A percentile compares a stretch with the other conserved stretches of the same genome.
These are phyloP conservation scores for Dothistroma pini DNA, from an alignment of 2,329 filamentous ascomycete genomes.

Conservation along the genomic window DNA sequence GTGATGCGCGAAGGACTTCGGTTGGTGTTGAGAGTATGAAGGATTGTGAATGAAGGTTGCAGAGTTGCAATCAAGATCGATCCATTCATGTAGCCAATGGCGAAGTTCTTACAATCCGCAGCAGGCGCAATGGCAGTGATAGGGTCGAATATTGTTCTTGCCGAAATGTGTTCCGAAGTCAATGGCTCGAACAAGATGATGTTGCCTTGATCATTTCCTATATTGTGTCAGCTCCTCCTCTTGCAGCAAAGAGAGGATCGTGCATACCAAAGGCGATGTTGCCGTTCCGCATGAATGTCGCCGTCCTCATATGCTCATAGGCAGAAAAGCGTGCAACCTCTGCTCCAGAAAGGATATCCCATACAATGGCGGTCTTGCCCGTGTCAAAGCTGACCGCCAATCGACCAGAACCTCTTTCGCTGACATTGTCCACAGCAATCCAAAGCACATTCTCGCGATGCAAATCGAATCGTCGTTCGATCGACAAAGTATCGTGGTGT, in stretches of 20 bases:
- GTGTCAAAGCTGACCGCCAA: conserved; percentile 91
- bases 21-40: conserved; percentile 86
- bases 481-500: conserved; percentile 85
- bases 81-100: conserved; percentile 94
- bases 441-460: conserved; percentile 81
- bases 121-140: conserved; percentile 91
- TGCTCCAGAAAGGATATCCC: conserved; percentile 89
- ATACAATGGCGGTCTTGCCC: conserved; percentile 88
- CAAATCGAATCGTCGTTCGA: conserved; percentile 79
- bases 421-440: conserved; percentile 85
- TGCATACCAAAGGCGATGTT: conserved; percentile 86
- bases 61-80: conserved; percentile 86
- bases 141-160: conserved; percentile 88
- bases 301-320: conserved; percentile 79
- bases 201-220: conserved; percentile 88
- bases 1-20: conserved; percentile 82
- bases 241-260: conserved; percentile 30
- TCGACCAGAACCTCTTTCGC: conserved; percentile 77
- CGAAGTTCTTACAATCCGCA: conserved; percentile 87
- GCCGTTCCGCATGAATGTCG: conserved; percentile 94
- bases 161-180: conserved; percentile 87
- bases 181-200: conserved; percentile 92
- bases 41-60: conserved; percentile 86
- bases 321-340: conserved; percentile 90
- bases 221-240: conserved; percentile 3